phyloP scores from a whole-genome alignment of 2,329 filamentous ascomycete species.

The Colletotrichum incanum region DNA sequence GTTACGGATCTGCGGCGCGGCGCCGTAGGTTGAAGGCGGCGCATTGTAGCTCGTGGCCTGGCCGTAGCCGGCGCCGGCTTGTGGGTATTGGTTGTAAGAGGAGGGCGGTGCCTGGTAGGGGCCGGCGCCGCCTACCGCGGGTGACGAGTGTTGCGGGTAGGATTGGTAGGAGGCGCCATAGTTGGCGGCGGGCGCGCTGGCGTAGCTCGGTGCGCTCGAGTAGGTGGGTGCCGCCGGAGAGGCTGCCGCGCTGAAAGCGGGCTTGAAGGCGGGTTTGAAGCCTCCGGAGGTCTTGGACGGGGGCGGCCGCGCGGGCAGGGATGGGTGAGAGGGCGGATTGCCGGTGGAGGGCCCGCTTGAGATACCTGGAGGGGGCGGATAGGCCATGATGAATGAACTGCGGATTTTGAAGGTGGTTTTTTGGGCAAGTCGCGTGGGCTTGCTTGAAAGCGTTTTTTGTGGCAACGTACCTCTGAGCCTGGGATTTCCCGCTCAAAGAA shows the following conservation, averaged over 20 bases:
- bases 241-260: slow-evolving; percentile 49
- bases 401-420: slow-evolving; percentile 30
- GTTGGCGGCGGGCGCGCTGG: slow-evolving; percentile 55
- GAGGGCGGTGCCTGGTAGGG: slow-evolving; percentile 44
- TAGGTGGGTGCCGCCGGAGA: slow-evolving; percentile 57
- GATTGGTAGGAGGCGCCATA: slow-evolving; percentile 63
- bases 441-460: slow-evolving; percentile 46
- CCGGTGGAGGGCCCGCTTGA: slow-evolving; percentile 57
- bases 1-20: slow-evolving; percentile 81
- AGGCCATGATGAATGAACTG: slow-evolving; percentile 82
- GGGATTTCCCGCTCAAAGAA: slow-evolving; percentile 54
- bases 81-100: slow-evolving; percentile 50
- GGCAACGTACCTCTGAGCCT: slow-evolving; percentile 68
- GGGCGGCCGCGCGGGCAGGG: slow-evolving; percentile 85
- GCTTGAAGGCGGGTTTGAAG: slow-evolving; percentile 67
- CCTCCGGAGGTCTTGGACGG: slow-evolving; percentile 64
- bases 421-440: slow-evolving; percentile 21
- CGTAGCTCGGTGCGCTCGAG: slow-evolving; percentile 54
- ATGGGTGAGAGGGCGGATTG: slow-evolving; percentile 64
- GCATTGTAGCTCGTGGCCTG: slow-evolving; percentile 53
- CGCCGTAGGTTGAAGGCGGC: slow-evolving; percentile 56
- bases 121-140: slow-evolving; percentile 41
- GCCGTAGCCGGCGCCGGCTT: slow-evolving; percentile 45
- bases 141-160: slow-evolving; percentile 53
- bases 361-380: slow-evolving; percentile 88